Evolutionary conservation across 1,139 yeast species (phyloP).

Genomic region (Yamadazyma triangularis): DNA sequence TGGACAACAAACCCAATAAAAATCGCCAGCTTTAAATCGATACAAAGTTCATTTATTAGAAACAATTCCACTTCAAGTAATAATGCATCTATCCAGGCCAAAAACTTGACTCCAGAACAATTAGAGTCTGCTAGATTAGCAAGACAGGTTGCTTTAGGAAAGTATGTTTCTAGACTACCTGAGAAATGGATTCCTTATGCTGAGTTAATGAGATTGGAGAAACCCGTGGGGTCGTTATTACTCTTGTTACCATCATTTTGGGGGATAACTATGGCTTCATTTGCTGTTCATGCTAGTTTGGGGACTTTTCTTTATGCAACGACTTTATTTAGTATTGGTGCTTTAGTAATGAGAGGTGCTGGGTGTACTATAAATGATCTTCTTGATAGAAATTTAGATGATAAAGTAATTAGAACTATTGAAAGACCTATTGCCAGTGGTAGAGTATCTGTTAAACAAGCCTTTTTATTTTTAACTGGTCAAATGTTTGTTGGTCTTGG

Average conservation of each 20-base stretch:
- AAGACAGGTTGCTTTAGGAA: conserved; percentile 56
- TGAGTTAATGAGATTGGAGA: conserved; percentile 84
- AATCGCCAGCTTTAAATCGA: no score
- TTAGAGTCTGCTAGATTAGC: conserved; percentile 52
- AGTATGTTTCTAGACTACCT: conserved; percentile 63
- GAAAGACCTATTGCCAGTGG: conserved; percentile 92
- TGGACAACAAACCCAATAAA: no score
- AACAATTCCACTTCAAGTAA: no score
- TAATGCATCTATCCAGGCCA: no score
- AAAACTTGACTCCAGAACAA: conserved; percentile 57
- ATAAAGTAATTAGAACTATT: conserved; percentile 79
- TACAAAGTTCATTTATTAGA: no score
- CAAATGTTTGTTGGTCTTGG: conserved; percentile 77
- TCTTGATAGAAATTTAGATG: conserved; percentile 76
- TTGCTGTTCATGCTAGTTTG: conserved; percentile 63
- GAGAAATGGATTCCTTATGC: conserved; percentile 80
- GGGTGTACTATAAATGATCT: conserved; percentile 96
- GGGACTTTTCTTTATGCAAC: conserved; percentile 44
- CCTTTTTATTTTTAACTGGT: conserved; percentile 66
- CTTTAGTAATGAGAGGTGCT: conserved; percentile 93
- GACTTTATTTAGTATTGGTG: conserved; percentile 77
- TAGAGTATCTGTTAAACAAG: conserved; percentile 67
- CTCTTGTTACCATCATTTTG: conserved; percentile 75
- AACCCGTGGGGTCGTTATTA: conserved; percentile 89
- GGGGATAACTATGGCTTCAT: conserved; percentile 87